A percentile compares a stretch with the other conserved stretches of the same genome.
Conservation (phyloP, 352 stramenopile genomes). For the Phytophthora rubi region DNA sequence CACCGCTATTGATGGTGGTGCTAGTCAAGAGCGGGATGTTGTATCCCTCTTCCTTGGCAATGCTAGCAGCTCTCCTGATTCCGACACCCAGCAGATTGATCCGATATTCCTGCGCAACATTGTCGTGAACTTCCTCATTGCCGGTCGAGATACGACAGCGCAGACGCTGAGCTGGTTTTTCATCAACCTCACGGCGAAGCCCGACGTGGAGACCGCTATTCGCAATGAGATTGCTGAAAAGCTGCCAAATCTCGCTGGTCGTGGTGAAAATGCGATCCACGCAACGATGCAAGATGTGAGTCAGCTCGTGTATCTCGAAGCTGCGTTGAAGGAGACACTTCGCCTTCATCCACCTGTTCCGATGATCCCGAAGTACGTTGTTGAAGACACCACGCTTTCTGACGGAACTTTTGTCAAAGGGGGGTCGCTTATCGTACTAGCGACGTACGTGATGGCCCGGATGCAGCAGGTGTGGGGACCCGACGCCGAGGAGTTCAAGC, state of each 20-base stretch:
- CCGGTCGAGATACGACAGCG: slow-evolving; percentile 77
- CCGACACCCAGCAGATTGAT: slow-evolving; percentile 27
- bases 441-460: slow-evolving; percentile 53
- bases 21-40: slow-evolving; percentile 11
- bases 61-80: slow-evolving; percentile 20
- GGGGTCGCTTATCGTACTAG: slow-evolving; percentile 20
- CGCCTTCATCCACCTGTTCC: background rate
- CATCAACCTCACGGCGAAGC: slow-evolving; percentile 54
- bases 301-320: slow-evolving; percentile 52
- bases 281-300: slow-evolving; percentile 36
- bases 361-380: slow-evolving; percentile 27
- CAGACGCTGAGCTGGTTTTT: slow-evolving; percentile 78
- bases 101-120: slow-evolving; percentile 63
- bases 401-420: slow-evolving; percentile 58
- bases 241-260: slow-evolving; percentile 10
- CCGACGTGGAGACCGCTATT: slow-evolving; percentile 49
- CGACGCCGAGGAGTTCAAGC: slow-evolving; percentile 54
- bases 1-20: background rate
- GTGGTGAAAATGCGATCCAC: background rate
- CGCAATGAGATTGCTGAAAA: slow-evolving; percentile 44
- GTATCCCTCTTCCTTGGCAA: slow-evolving; percentile 35
- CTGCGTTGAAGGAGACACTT: slow-evolving; percentile 52
- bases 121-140: slow-evolving; percentile 81
- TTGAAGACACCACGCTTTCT: slow-evolving; percentile 53
- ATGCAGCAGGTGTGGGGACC: slow-evolving; percentile 53